Base-by-base conservation (phyloP, 2,329 filamentous ascomycete species). In the Sporothrix luriei region DNA sequence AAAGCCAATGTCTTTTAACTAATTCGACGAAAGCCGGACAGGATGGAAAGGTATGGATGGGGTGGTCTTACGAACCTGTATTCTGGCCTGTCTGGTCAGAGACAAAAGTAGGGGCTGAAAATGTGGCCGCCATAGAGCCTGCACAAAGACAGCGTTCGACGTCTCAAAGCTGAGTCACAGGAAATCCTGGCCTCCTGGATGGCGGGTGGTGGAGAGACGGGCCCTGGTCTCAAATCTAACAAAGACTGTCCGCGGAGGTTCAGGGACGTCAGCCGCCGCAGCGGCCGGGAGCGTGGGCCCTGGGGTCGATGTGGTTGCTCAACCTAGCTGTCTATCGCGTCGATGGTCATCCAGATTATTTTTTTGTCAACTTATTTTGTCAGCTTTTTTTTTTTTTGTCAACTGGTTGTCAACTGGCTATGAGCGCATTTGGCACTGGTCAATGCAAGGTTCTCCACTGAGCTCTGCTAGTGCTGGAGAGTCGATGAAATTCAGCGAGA, bases 91-190 rank as follows among this genome's bases (percentile, higher is more conserved):
- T 66, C 65, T 70, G 68, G 65, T 70, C 70, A 61, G 66, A 66
- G 68, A 69, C 68, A 55, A 29, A 55, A 29, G 59, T 51, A 62
- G 70, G 38, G 64, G 66, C 68, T 66, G 70, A 49, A 46, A 46
- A 65, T 70, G 70, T 38, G 68, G 68, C 65, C 70, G 68, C 66
- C 65, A 71, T 68, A 55, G 68, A 64, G 67, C 55, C 57, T 54
- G 57, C 40, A 24, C 24, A 38, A 48, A 59, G 66, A 49, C 40
- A 40, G 64, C 64, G 64, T 54, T 16, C 14, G 66, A 43, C 40
- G 65, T 46, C 43, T 55, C 67, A 65, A 69, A 48, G 70, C 70
- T 71, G 70, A 71, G 70, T 71, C 70, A 71, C 68, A 69, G 68
- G 33, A 57, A 49, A 48, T 49, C 24, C 61, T 64, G 40, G 48